Base-by-base conservation (phyloP, 192 early-diverging fungal species). In the Coemansia sp. region DNA sequence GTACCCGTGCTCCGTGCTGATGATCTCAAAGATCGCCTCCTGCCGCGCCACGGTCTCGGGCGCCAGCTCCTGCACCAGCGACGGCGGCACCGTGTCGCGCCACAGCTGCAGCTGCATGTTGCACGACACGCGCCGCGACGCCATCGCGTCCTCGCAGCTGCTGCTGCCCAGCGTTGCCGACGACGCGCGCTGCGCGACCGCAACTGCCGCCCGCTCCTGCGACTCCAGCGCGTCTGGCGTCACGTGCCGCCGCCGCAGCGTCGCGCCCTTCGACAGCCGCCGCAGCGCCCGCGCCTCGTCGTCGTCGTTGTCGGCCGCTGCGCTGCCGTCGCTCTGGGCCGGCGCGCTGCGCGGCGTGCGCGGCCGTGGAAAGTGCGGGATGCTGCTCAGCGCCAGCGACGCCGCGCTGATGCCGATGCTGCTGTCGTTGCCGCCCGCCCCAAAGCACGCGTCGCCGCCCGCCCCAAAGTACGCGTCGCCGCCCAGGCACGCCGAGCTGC, bases 1-100 rank as follows among this genome's bases (percentile, higher is more conserved):
- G 80, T 92, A 98, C 49, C 91, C 86, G 15, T 82, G 81, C 66
- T 98, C 91, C 0, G 89, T 95, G 36, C 84, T 81, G 14, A 95
- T 87, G 22, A 95, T 54, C 67, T 98, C 95, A 57, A 84, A 90
- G 53, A 98, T 97, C 19, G 84, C 82, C 66, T 98, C 93, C 59
- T 98, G 95, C 34, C 39, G 67, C 9, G 64, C 75, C 20, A 78
- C 40, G 5, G 60, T 42, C 40, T 67, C 64, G 0, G 54, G 22
- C 14, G 23, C 20, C 15, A 78, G 60, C 26, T 51, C 27, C 58
- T 63, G 64, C 38, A 78, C 51, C 40, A 78, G 56, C 27, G 23
- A 38, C 1, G 36, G 20, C 25, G 75, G 53, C 8, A 78, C 64
- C 8, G 75, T 72, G 60, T 78, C 64, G 19, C 69, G 58, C 75